Evolutionary conservation across 495 filamentous ascomycete genomes (phyloP).

Genomic region (Massariosphaeria phaeospora): DNA sequence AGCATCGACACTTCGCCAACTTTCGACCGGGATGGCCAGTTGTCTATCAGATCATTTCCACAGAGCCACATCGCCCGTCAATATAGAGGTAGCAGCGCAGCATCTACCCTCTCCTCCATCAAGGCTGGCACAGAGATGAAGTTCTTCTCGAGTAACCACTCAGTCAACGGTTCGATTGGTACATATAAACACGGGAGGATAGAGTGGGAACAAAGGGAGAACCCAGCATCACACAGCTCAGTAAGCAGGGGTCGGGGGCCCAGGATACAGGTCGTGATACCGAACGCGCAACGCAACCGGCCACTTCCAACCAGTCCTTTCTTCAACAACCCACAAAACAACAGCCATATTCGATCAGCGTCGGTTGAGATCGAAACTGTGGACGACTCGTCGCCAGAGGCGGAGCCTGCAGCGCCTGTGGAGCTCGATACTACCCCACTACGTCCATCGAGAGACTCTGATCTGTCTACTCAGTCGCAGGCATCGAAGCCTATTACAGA

Average conservation of each 20-base stretch:
- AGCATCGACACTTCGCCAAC: constrained; percentile 26
- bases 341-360: constrained; percentile 11
- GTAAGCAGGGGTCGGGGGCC: constrained; percentile 25
- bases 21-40: neutral
- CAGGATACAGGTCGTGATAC: constrained; percentile 36
- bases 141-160: constrained; percentile 5
- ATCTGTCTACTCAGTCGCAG: constrained; percentile 23
- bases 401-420: too few relatives aligned
- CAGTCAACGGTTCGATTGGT: constrained; percentile 31
- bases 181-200: constrained; percentile 36
- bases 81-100: constrained; percentile 11
- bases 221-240: constrained; percentile 2
- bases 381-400: too few relatives aligned
- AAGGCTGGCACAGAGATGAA: constrained; percentile 14
- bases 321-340: constrained; percentile 4
- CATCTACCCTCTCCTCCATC: constrained; percentile 15
- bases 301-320: constrained; percentile 27
- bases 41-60: neutral
- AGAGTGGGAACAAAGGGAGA: constrained; percentile 33
- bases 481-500: neutral
- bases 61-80: constrained; percentile 8
- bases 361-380: constrained; percentile 13
- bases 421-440: too few relatives aligned
- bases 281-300: constrained; percentile 18
- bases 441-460: constrained; percentile 17